Conservation (phyloP, 768 basidiomycete species). For the Neoboletus brunneissimus region DNA sequence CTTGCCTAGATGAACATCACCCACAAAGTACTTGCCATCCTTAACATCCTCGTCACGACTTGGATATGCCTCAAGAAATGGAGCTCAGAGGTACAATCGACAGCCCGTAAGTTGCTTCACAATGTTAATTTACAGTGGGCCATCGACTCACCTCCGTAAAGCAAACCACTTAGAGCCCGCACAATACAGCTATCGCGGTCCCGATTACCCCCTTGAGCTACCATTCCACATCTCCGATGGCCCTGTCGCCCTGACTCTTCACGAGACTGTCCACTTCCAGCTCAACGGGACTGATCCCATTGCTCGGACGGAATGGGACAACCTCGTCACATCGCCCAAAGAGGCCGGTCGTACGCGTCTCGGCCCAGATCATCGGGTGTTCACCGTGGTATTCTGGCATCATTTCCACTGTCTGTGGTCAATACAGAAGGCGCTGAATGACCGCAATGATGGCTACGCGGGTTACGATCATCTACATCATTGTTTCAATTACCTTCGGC, state of each 20-base stretch:
- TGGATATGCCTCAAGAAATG: constrained; percentile 4
- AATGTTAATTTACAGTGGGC: background rate
- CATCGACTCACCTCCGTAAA: background rate
- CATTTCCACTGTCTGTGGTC: constrained; percentile 16
- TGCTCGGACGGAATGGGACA: constrained; percentile 9
- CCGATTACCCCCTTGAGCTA: constrained; percentile 10
- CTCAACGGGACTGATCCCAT: constrained; percentile 6
- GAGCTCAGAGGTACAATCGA: background rate
- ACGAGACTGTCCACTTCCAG: constrained; percentile 11
- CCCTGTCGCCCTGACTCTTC: constrained; percentile 14
- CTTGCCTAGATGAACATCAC: background rate
- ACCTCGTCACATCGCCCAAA: constrained; percentile 5
- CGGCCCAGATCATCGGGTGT: constrained; percentile 12
- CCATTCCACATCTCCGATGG: background rate
- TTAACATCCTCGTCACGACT: constrained; percentile 4
- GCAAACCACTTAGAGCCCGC: background rate
- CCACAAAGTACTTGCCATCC: background rate
- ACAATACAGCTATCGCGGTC: constrained; percentile 10
- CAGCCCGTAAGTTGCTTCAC: background rate
- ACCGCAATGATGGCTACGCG: constrained; percentile 6
- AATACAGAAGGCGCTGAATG: constrained; percentile 10
- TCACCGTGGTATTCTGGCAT: constrained; percentile 12
- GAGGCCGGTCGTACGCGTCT: constrained; percentile 12
- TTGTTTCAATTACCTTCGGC: constrained; percentile 15
- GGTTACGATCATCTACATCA: constrained; percentile 11